Percentiles rank a stretch among this genome's conserved stretches.
phyloP scores from a whole-genome alignment of 768 basidiomycete species.

The Boletus fagicola region DNA sequence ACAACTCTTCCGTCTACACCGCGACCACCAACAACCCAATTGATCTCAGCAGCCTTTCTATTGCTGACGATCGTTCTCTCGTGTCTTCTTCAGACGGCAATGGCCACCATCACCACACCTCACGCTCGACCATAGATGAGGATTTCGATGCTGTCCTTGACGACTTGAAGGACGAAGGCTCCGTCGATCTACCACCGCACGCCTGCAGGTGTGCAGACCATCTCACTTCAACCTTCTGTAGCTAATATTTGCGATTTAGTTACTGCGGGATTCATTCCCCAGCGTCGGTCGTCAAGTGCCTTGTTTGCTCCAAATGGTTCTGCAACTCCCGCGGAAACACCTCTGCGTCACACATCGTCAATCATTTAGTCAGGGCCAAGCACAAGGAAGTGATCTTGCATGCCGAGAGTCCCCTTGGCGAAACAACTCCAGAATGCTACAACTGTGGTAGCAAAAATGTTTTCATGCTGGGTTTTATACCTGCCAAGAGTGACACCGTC shows the following conservation, averaged over 20 bases:
- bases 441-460: constrained; percentile 99
- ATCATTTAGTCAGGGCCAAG: constrained; percentile 97
- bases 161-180: constrained; percentile 79
- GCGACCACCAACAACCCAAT: constrained; percentile 60
- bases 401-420: constrained; percentile 91
- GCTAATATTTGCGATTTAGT: constrained; percentile 40
- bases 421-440: constrained; percentile 98
- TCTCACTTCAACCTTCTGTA: constrained; percentile 2
- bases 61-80: constrained; percentile 59
- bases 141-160: constrained; percentile 90
- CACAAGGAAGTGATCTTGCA: constrained; percentile 99
- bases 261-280: constrained; percentile 99
- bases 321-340: constrained; percentile 99
- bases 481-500: constrained; percentile 98
- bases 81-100: constrained; percentile 40
- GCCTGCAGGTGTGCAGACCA: constrained; percentile 79
- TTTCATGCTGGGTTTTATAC: constrained; percentile 99
- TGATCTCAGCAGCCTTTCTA: constrained; percentile 66
- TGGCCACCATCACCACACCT: constrained; percentile 37
- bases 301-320: constrained; percentile 93
- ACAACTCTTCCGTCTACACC: constrained; percentile 79
- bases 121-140: constrained; percentile 54
- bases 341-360: constrained; percentile 97
- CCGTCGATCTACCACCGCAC: constrained; percentile 82
- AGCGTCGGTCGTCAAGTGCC: constrained; percentile 93